Evolutionary conservation across 176 grass and related monocot genomes (phyloP), one percentile per base, ranked within the genome.

Genomic region (Zoysia pacifica): DNA sequence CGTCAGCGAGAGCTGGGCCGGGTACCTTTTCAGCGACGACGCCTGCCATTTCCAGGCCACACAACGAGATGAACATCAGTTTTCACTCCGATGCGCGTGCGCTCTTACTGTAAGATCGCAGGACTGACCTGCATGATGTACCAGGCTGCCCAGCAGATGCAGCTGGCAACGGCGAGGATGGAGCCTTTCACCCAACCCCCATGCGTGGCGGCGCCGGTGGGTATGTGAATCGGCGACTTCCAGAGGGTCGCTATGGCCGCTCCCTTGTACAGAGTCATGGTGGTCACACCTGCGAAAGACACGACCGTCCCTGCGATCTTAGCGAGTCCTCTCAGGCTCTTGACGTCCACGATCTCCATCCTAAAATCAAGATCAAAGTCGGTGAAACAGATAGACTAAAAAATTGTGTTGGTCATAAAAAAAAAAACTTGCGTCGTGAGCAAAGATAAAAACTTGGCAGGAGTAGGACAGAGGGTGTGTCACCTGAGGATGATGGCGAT

Each of bases 191-290:
- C 44, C 92, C 92, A 98, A 9, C 69, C 60, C 2, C 77, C 84
- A 63, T 93, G 95, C 65, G 47, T 42, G n/a, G 4, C 47, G 74
- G 38, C 69, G 66, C 61, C 35, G 35, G 46, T 18, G 45, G 74
- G 78, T 46, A 94, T 89, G 66, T 70, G 81, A 28, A 94, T 66
- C 10, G 88, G 79, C 40, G 90, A 86, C 15, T 20, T 87, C 95
- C 88, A 89, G 0, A 83, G 70, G 72, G 73, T 91, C 56, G 28
- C 53, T 19, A 90, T 52, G 28, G 81, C 78, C 11, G 90, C 78
- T 2, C 92, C 96, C 72, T 93, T 98, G 78, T 95, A 98, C 35
- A 98, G 54, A 20, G 96, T 99, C 92, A 99, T 99, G 74, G 81
- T 84, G 78, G 92, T 98, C 48, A 91, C 96, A 4, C 96, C 92